Evolutionary conservation across 371 early-diverging fungal genomes (phyloP), one percentile per base, ranked within the genome.

Genomic region (Saksenaea oblongispora): DNA sequence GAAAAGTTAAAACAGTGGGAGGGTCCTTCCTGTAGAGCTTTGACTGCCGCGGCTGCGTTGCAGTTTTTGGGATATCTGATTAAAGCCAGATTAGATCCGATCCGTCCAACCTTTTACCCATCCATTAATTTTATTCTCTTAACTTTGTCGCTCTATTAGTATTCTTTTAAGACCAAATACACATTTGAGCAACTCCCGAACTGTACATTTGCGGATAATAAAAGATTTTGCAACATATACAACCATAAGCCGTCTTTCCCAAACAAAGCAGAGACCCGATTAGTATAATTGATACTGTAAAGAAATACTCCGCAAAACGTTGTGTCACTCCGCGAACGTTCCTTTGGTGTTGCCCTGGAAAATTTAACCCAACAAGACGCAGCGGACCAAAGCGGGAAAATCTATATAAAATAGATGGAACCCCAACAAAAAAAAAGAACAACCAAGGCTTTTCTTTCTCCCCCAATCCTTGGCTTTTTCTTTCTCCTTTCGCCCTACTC

Each of bases 1-100:
- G 18, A 47, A 47, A 47, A 47, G 51, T 47, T 47, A 18, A 47
- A 47, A 47, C 51, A 47, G 17, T 22, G 31, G 22, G 51, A 47
- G 51, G 51, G 51, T 47, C 51, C 51, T 47, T 47, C 51, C 51
- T 47, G 51, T 47, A 47, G 51, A 47, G 51, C 51, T 47, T 22
- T 47, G 24, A 8, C 22, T 22, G 51, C 51, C 51, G 51, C 51
- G 51, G 51, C 27, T 22, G 51, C 51, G 51, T 47, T 47, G 51
- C 51, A 47, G 51, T 47, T 47, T 47, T 22, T 47, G 51, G 51
- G 51, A 47, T 47, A 47, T 47, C 51, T 22, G 51, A 47, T 47
- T 9, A 47, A 47, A 47, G 51, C 51, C 51, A 47, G 51, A 47
- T 22, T 47, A 47, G 51, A 47, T 47, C 51, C 51, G 51, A 47